Conservation (phyloP, 1,284 basidiomycete genomes). For the Cryptococcus deneoformans region DNA sequence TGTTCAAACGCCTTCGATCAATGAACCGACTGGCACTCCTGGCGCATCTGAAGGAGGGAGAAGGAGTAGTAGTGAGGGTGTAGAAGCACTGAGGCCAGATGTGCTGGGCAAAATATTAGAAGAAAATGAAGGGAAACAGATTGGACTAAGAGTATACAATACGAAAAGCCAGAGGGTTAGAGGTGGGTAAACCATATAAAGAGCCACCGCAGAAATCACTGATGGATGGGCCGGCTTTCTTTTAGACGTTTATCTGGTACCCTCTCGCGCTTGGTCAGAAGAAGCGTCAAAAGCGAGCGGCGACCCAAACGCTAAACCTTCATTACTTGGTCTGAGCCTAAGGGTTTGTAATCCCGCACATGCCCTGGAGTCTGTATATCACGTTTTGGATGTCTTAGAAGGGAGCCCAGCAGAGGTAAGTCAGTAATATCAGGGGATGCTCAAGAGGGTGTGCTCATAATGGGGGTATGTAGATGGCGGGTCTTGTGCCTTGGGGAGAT, state of each 20-base stretch:
- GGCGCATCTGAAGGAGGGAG: constrained; percentile 55
- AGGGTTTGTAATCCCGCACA: constrained; percentile 84
- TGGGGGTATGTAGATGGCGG: constrained; percentile 37
- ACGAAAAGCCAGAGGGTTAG: constrained; percentile 79
- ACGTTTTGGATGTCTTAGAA: constrained; percentile 94
- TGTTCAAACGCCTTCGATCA: constrained; percentile 58
- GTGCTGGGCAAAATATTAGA: constrained; percentile 80
- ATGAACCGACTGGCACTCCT: neutral
- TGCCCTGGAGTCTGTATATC: constrained; percentile 93
- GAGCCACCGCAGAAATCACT: neutral
- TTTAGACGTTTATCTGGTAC: constrained; percentile 76
- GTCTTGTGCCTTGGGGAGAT: constrained; percentile 82
- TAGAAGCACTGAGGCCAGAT: constrained; percentile 48
- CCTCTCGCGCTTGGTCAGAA: constrained; percentile 73
- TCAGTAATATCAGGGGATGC: neutral
- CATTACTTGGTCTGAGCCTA: constrained; percentile 86
- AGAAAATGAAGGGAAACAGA: constrained; percentile 71
- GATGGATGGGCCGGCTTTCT: neutral
- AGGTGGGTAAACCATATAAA: constrained; percentile 56
- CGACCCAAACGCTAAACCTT: constrained; percentile 51
- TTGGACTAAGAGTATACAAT: constrained; percentile 85
- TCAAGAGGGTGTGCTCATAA: neutral
- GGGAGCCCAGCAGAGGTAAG: constrained; percentile 83
- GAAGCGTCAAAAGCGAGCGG: constrained; percentile 53
- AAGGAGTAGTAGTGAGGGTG: constrained; percentile 65